Percentiles rank a stretch among this genome's conserved stretches.
phyloP scores from a whole-genome alignment of 176 grass and related monocot species.

The Luzula sylvatica region DNA sequence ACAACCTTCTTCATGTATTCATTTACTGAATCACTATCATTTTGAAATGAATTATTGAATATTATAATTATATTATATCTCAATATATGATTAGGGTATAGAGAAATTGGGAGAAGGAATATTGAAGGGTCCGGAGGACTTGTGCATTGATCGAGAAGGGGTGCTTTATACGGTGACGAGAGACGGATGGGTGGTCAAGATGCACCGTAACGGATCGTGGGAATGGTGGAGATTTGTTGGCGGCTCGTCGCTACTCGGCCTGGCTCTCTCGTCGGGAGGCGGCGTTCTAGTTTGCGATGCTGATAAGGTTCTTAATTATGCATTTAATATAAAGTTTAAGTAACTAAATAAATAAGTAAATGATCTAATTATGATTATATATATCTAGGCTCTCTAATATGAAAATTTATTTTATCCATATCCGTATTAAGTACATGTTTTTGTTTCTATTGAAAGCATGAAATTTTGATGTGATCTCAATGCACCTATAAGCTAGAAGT shows the following conservation, averaged over 20 bases:
- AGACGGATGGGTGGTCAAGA: slow-evolving; percentile 70
- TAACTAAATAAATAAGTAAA: neutral
- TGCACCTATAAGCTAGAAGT: no score
- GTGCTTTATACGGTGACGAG: slow-evolving; percentile 48
- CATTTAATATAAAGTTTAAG: neutral
- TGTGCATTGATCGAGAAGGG: slow-evolving; percentile 55
- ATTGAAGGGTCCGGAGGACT: slow-evolving; percentile 49
- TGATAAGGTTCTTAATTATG: slow-evolving; percentile 31
- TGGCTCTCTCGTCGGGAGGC: slow-evolving; percentile 35
- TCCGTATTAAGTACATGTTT: no score
- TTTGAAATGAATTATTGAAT: neutral
- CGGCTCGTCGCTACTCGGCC: slow-evolving; percentile 34
- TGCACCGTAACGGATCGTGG: slow-evolving; percentile 43
- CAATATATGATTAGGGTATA: slow-evolving; percentile 18
- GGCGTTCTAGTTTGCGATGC: slow-evolving; percentile 61
- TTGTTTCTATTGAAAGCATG: no score
- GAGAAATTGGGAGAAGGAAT: slow-evolving; percentile 61
- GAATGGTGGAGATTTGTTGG: slow-evolving; percentile 58
- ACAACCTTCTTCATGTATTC: slow-evolving; percentile 56
- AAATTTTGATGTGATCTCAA: no score
- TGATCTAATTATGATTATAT: neutral
- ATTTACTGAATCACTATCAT: neutral
- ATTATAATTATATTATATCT: neutral
- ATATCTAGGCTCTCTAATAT: neutral
- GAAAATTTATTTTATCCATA: no score